phyloP scores from a whole-genome alignment of 257 asterid genomes.

The Petunia axillaris region DNA sequence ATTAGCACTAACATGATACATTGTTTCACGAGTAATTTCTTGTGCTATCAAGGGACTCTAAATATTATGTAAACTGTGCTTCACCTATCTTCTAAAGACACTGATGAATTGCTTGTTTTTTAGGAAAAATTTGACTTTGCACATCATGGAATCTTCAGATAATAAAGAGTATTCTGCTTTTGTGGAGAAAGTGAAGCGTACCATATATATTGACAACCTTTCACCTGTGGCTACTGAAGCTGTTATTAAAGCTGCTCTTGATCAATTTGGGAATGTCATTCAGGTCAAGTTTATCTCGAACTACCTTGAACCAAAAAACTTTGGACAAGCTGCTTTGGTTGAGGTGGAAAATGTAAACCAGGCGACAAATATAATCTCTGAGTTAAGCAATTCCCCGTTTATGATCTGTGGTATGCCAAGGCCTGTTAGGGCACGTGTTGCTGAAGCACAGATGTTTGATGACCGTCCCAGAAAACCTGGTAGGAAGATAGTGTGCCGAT shows the following conservation, averaged over 20 bases:
- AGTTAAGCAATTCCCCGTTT: conserved; percentile 49
- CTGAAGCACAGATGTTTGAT: no score
- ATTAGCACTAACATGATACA: conserved; percentile 11
- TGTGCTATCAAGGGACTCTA: neutral
- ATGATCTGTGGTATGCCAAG: conserved; percentile 93
- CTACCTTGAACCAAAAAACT: conserved; percentile 46
- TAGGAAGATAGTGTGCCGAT: no score
- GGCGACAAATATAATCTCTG: conserved; percentile 47
- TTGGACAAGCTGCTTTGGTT: conserved; percentile 66
- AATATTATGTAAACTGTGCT: neutral
- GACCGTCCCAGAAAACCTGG: no score
- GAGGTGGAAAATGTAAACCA: conserved; percentile 65
- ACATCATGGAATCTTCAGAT: conserved; percentile 41
- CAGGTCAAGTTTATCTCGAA: conserved; percentile 61
- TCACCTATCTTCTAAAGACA: neutral
- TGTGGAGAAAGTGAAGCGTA: conserved; percentile 63
- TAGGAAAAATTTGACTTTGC: neutral
- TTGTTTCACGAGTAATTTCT: neutral
- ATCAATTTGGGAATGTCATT: conserved; percentile 72
- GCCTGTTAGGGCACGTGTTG: conserved; percentile 60
- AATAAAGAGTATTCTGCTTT: conserved; percentile 61
- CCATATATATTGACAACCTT: conserved; percentile 64
- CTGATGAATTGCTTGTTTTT: neutral
- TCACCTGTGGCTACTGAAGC: conserved; percentile 62
- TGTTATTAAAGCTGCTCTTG: conserved; percentile 63